Percentiles rank a stretch among this genome's conserved stretches.
Conservation (phyloP, 768 basidiomycete species). For the Phylloporus arenicola region DNA sequence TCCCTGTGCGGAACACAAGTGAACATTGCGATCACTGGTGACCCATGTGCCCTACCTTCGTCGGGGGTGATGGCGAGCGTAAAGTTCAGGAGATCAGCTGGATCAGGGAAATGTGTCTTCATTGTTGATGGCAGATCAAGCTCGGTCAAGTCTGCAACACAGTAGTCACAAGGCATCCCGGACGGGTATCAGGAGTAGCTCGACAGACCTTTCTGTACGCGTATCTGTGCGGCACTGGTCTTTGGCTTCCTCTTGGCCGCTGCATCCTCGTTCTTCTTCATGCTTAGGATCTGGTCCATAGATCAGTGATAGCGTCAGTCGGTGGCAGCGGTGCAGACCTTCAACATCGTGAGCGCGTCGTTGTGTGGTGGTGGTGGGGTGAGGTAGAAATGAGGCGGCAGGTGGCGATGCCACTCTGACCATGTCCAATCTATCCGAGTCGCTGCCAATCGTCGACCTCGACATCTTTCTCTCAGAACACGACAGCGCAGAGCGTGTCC, state of each 20-base stretch:
- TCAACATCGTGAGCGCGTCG: slow-evolving; percentile 35
- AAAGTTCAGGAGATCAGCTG: slow-evolving; percentile 94
- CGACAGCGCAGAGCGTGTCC: slow-evolving; percentile 41
- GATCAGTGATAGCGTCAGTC: slow-evolving; percentile 5
- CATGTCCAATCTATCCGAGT: slow-evolving; percentile 37
- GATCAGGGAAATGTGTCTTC: slow-evolving; percentile 92
- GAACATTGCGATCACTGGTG: slow-evolving; percentile 1
- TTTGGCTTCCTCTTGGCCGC: slow-evolving; percentile 98
- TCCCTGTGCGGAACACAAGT: slow-evolving; percentile 49
- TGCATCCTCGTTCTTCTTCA: slow-evolving; percentile 99
- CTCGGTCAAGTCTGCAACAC: slow-evolving; percentile 79
- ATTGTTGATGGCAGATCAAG: slow-evolving; percentile 94
- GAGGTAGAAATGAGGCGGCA: slow-evolving; percentile 26
- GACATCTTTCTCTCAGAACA: slow-evolving; percentile 58
- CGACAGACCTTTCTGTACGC: slow-evolving; percentile 92
- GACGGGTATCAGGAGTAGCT: not conserved
- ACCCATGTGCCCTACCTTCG: slow-evolving; percentile 58
- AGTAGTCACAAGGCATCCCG: slow-evolving; percentile 2
- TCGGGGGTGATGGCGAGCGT: slow-evolving; percentile 92
- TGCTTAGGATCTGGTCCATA: slow-evolving; percentile 82
- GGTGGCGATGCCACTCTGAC: slow-evolving; percentile 15
- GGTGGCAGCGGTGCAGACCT: slow-evolving; percentile 26
- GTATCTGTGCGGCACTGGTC: slow-evolving; percentile 95
- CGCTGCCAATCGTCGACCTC: slow-evolving; percentile 73
- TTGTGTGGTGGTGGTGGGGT: slow-evolving; percentile 11